Evolutionary conservation across 2,329 filamentous ascomycete genomes (phyloP), one percentile per base, ranked within the genome.

Genomic region (Aspergillus spinulosporus): DNA sequence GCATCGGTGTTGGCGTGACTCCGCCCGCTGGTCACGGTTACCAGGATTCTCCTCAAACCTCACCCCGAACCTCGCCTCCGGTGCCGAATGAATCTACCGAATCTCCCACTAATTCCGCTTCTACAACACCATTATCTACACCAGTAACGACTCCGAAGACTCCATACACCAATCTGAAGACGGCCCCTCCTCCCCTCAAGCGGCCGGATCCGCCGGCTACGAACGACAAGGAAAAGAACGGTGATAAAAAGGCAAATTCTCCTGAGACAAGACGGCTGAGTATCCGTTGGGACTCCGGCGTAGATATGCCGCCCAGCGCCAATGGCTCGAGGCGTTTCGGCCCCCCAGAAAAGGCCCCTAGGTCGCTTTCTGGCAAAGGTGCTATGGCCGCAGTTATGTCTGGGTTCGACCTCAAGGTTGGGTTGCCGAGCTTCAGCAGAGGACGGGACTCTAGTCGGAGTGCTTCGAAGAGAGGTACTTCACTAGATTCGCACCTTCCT

Each of bases 331-430:
- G 79, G 71, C 56, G 56, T 72, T 76, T 66, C 68, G 77, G 37
- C 73, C 79, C 64, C 71, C 59, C 75, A 66, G 73, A 74, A 62
- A 68, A 66, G 52, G 58, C 62, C 49, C 66, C 59, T 40, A 62
- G 54, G 46, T 45, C 62, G 66, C 60, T 68, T 11, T 64, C 67
- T 14, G 58, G 62, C 31, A 66, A 71, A 47, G 73, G 72, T 43
- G 72, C 79, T n/a, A 79, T 82, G 77, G 78, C 78, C 4, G 71
- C 74, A 21, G 71, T 76, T 46, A 75, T 77, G 71, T 73, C 73
- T 14, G 76, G 75, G 5, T 63, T 68, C 48, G 74, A 77, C 52
- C 63, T 74, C 32, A 65, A 65, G 21, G 63, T 71, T 49, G 65
- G 68, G 4, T 61, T 75, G 3, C 68, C 66, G 58, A 70, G 68